phyloP scores from a whole-genome alignment of 2,329 filamentous ascomycete genomes.

The Pezicula carpinea region DNA sequence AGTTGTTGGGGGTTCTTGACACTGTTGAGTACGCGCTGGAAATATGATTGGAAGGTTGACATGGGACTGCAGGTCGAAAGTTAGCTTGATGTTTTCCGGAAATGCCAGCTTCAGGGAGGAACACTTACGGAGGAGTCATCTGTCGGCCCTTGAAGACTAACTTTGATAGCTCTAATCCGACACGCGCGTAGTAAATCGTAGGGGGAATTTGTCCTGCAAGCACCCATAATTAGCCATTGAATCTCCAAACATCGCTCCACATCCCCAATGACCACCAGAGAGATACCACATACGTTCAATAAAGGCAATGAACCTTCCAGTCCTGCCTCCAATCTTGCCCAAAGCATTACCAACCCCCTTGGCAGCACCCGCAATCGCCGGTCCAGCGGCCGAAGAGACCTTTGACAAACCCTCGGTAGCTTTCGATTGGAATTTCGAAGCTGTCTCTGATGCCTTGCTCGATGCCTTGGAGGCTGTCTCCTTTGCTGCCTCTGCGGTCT shows the following conservation, averaged over 20 bases:
- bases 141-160: constrained; percentile 82
- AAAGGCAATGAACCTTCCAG: constrained; percentile 71
- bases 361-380: constrained; percentile 69
- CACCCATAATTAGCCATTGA: constrained; percentile 19
- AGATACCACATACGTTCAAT: constrained; percentile 70
- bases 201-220: constrained; percentile 73
- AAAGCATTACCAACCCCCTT: constrained; percentile 62
- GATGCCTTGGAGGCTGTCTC: constrained; percentile 32
- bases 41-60: constrained; percentile 81
- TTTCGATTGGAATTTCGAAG: constrained; percentile 51
- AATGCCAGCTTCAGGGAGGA: constrained; percentile 5
- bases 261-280: constrained; percentile 1
- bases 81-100: not conserved
- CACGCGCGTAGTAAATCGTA: constrained; percentile 87
- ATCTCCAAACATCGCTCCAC: constrained; percentile 3
- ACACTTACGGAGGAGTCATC: constrained; percentile 90
- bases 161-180: constrained; percentile 82
- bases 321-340: constrained; percentile 75
- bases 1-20: constrained; percentile 63
- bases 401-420: constrained; percentile 78
- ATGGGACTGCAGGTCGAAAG: constrained; percentile 53
- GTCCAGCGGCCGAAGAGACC: constrained; percentile 75
- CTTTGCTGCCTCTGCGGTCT: constrained; percentile 41
- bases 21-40: constrained; percentile 68
- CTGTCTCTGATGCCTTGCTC: constrained; percentile 36